Conservation (phyloP, 2,329 filamentous ascomycete species). For the Fusarium sulawesiense region DNA sequence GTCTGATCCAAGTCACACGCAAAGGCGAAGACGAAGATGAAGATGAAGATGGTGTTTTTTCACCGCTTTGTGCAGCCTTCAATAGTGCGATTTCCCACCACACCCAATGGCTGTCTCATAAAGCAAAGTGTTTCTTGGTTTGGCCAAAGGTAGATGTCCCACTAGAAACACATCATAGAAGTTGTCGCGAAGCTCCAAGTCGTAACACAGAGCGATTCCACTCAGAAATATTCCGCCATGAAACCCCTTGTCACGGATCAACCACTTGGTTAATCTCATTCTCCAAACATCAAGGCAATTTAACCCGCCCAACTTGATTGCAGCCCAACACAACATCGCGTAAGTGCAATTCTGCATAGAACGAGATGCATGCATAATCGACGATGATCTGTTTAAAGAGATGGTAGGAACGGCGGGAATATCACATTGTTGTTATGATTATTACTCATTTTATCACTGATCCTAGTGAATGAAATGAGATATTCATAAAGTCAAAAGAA, state of each 20-base stretch:
- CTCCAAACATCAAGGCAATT: slow-evolving; percentile 11
- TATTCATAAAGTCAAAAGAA: not conserved
- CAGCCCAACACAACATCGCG: slow-evolving; percentile 9
- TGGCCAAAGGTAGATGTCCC: slow-evolving; percentile 13
- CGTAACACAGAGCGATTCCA: slow-evolving; percentile 17
- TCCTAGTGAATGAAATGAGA: not conserved
- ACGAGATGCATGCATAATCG: slow-evolving; percentile 1
- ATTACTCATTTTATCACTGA: not conserved
- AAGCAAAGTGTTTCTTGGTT: not conserved
- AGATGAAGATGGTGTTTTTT: slow-evolving; percentile 19
- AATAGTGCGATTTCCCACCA: slow-evolving; percentile 28
- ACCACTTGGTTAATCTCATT: slow-evolving; percentile 32
- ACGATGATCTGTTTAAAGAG: slow-evolving; percentile 1
- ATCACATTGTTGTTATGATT: not conserved
- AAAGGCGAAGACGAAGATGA: slow-evolving; percentile 9
- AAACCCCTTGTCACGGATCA: slow-evolving; percentile 22
- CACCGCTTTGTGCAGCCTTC: slow-evolving; percentile 23
- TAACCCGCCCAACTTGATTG: slow-evolving; percentile 5
- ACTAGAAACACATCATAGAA: slow-evolving; percentile 17
- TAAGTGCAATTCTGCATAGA: slow-evolving; percentile 4
- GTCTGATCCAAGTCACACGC: not conserved
- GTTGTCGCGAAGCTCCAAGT: slow-evolving; percentile 13
- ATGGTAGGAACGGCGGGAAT: not conserved
- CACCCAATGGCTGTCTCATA: slow-evolving; percentile 27
- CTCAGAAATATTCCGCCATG: slow-evolving; percentile 8